Base-by-base conservation (phyloP, 768 basidiomycete species). In the Russula ochroleuca region DNA sequence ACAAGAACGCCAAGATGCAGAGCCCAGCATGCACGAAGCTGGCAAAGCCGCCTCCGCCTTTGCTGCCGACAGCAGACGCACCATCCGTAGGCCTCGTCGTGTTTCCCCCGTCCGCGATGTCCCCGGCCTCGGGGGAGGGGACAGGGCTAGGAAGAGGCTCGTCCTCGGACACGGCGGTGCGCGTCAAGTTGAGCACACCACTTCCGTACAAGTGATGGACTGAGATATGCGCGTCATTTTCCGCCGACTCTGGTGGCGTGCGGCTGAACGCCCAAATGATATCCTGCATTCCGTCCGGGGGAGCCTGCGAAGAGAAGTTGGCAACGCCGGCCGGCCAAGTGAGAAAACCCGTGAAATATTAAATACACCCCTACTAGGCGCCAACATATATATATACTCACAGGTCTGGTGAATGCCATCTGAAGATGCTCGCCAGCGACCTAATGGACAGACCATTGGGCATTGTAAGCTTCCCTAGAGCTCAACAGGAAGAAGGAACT, bases 241-340 rank as follows among this genome's bases (percentile, higher is more conserved):
- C 78, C 0, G 78, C 73, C 17, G 78, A 78, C n/a, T 70, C 71
- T 5, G 88, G 88, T 23, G 79, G 77, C 1, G 69, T 73, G 5
- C 70, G 73, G 15, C 83, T 79, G 68, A 81, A 85, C 5, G 86
- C 87, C 73, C 78, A 90, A 52, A 91, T 86, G 61, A 89, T 68
- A 10, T 71, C 58, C 67, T 79, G 79, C 23, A 65, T 74, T 7
- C 72, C 76, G 65, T 77, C 76, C 33, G 61, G 68, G 57, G 81
- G 78, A 8, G 78, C 73, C 84, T 85, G 59, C 37, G 65, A 14
- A 11, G 13, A 25, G 6, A 19, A n/a, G 5, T 28, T 28, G 28
- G 28, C 28, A 28, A 28, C 2, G 28, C 28, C 28, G 2, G 28
- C 28, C 28, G 2, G 31, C 17, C 21, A 13, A 33, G 43, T 57